Base-by-base conservation (phyloP, 768 basidiomycete species). In the Collybia mongolica region DNA sequence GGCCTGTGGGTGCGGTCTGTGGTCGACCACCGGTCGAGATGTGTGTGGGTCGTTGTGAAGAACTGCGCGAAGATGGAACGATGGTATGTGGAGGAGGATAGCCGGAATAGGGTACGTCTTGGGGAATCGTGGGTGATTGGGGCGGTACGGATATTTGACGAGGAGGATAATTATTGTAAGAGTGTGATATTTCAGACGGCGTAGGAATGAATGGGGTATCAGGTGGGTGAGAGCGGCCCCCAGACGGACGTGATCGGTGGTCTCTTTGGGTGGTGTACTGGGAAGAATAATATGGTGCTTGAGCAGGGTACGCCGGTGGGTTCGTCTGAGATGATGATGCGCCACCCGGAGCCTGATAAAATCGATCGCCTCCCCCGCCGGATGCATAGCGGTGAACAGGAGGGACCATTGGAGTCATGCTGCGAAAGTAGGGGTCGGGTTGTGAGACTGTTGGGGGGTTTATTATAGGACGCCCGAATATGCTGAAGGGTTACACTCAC, bases 161-260 rank as follows among this genome's bases (percentile, higher is more conserved):
- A 46, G 64, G 46, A 18, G 60, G 43, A 44, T 69, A 56, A 14
- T 58, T 64, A 3, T 69, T 64, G 52, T 72, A 70, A 22, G 61
- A 55, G 39, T 64, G 58, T 14, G 62, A 69, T 5, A 72, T 53
- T 44, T 80, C 75, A 2, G 75, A 75, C 5, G 79, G 78, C 0
- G 79, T 79, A 4, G 78, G 75, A 37, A 79, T 75, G 55, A 80
- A 80, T 5, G 68, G 67, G 2, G 59, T 60, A 19, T 63, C 54
- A 2, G 58, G 37, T 51, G 58, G 54, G 57, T 60, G 58, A 6
- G 44, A 40, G 15, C 38, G 46, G 36, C 57, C 14, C 46, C 50
- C 52, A 40, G 52, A 20, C n/a, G 49, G 58, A 36, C 51, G 60
- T 29, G 62, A 53, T 37, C 43, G 52, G 7, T 51, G 53, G 37